Evolutionary conservation across 805 yeast genomes (phyloP).

Genomic region (Saccharomycopsis guyanensis): DNA sequence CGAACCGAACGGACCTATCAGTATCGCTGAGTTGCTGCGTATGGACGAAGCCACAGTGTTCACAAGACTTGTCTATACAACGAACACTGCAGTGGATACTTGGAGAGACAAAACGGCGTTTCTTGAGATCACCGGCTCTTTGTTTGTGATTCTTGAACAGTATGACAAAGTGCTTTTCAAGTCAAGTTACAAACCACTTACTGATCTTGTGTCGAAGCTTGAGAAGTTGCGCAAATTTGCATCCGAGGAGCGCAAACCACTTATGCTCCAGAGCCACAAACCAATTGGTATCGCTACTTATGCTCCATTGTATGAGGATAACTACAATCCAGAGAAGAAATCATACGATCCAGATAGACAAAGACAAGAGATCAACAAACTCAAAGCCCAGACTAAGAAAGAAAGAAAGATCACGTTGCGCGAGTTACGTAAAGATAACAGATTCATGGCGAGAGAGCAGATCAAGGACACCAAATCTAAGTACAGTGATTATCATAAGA

Average conservation of each 20-base stretch:
- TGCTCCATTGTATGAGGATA: conserved; percentile 91
- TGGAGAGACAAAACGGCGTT: conserved; percentile 64
- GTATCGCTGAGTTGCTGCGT: conserved; percentile 9
- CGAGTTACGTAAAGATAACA: conserved; percentile 84
- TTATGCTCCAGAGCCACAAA: conserved; percentile 74
- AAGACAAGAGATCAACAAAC: conserved; percentile 75
- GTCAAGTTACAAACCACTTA: conserved; percentile 25
- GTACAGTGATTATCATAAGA: conserved; percentile 75
- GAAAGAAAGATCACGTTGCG: conserved; percentile 84
- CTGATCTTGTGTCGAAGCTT: conserved; percentile 36
- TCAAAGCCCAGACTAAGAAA: conserved; percentile 79
- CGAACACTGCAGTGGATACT: conserved; percentile 30
- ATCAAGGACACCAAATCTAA: conserved; percentile 68
- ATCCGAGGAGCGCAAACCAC: conserved; percentile 50
- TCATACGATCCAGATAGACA: conserved; percentile 79
- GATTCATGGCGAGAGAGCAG: conserved; percentile 80
- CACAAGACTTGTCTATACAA: conserved; percentile 23
- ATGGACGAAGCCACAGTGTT: conserved; percentile 11
- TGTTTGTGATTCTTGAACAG: conserved; percentile 36
- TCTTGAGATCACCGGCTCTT: conserved; percentile 48
- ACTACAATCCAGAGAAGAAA: conserved; percentile 92
- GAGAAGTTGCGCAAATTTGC: conserved; percentile 43
- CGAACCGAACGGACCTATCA: not conserved
- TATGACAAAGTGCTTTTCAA: conserved; percentile 31
- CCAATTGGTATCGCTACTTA: conserved; percentile 77